Base-by-base conservation (phyloP, 1,284 basidiomycete species). In the Apiotrichum domesticum region DNA sequence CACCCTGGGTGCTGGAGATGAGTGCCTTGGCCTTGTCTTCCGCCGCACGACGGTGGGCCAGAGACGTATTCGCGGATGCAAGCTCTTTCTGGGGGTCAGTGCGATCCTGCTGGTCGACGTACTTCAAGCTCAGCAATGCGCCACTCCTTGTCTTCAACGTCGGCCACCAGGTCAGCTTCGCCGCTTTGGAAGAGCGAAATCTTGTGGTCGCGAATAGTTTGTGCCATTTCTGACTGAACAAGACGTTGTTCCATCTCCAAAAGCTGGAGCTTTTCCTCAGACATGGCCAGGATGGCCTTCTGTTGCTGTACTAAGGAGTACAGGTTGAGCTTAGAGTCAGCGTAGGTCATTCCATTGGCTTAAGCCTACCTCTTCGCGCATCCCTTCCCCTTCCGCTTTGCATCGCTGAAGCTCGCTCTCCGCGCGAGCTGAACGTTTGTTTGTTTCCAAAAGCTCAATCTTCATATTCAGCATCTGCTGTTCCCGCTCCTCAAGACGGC, bases 161-260 rank as follows among this genome's bases (percentile, higher is more conserved):
- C 62, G 4, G 61, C 61, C 2, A 51, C 15, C 4, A 71, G 46
- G 35, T 73, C 73, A 2, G 63, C 66, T 43, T 70, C 71, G 33
- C 55, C 67, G 3, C 67, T 64, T 48, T 70, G 50, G 44, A 69
- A 65, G 6, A 74, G 58, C 5, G 68, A 52, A 6, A 73, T 62
- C 56, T 70, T 69, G 57, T 75, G 71, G 39, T 74, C 70, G 15
- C 69, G 58, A 61, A 73, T 63, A 7, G 73, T 67, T 61, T 63
- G 49, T 3, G 62, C 67, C n/a, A 62, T 54, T 39, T 69, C 66
- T 3, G 66, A 61, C 35, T 65, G 62, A 1, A 67, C 51, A 4
- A 69, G 48, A 1, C 66, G 58, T 44, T 67, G 63, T 55, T 75
- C 71, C 35, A 72, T 47, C 52, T 75, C 73, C 4, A 71, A 57